phyloP scores from a whole-genome alignment of 352 stramenopile species.

The Globisporangium cederbergense region DNA sequence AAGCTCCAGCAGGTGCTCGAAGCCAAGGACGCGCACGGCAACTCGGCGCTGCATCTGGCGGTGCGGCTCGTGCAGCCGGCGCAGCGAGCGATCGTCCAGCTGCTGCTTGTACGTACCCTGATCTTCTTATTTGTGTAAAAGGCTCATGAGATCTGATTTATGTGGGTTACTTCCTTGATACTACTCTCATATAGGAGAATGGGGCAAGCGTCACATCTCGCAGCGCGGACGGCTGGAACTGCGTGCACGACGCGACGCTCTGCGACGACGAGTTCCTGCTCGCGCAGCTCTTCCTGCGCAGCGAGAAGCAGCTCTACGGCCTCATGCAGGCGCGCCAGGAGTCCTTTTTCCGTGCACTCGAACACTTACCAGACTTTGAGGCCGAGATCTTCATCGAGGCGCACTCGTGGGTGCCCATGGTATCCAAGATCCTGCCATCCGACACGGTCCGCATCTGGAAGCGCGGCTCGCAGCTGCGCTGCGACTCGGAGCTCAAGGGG shows the following conservation, averaged over 20 bases:
- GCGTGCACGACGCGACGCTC: conserved; percentile 67
- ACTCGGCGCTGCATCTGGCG: conserved; percentile 73
- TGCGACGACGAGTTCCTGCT: conserved; percentile 76
- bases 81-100: conserved; percentile 57
- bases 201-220: conserved; percentile 31
- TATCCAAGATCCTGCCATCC: conserved; percentile 74
- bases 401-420: conserved; percentile 77
- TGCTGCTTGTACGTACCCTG: conserved; percentile 36
- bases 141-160: conserved; percentile 6
- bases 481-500: conserved; percentile 71
- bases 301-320: conserved; percentile 58
- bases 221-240: conserved; percentile 65
- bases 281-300: conserved; percentile 58
- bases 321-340: conserved; percentile 47
- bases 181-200: conserved; percentile 24
- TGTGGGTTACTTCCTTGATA: neutral
- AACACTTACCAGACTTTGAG: conserved; percentile 73
- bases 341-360: conserved; percentile 54
- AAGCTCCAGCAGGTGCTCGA: conserved; percentile 43
- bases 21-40: conserved; percentile 52
- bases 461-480: conserved; percentile 58
- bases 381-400: conserved; percentile 77
- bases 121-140: neutral
- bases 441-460: conserved; percentile 75
- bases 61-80: conserved; percentile 56